Evolutionary conservation across 2,329 filamentous ascomycete species (phyloP), one percentile per base, ranked within the genome.

Genomic region (Alternaria panax): DNA sequence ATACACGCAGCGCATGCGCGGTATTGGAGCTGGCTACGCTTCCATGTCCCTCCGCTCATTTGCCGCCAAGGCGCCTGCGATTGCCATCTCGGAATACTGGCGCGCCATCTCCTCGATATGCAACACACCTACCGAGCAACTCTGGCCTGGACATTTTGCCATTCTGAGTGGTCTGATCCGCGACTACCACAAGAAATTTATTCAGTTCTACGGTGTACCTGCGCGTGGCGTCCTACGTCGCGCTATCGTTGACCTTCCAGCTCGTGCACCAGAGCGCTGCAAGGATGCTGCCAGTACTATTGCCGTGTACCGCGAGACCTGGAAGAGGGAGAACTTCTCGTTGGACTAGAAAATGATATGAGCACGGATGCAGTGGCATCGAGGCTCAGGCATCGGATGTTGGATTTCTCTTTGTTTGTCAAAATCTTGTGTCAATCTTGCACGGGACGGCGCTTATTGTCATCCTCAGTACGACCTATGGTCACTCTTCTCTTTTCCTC

Each of bases 31-130:
- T 3, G 94, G 94, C 0, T 99, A 90, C 73, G 92, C 93, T 0
- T 88, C 93, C 1, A 84, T 98, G 36, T 88, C 92, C 1, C 82
- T 97, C 8, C 88, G 94, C 47, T 89, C 86, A 64, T 86, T 88
- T 2, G 82, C 83, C 38, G 88, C 88, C 64, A 82, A 81, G 45
- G 93, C 74, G 22, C 72, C 74, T 22, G 96, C 93, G 90, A 0
- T 95, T 87, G 78, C 93, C 90, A 4, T 91, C 91, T 48, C 85
- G 0, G 84, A 93, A 56, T 98, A 95, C 81, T 99, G 95, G 95
- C 85, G 83, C 36, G 85, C 90, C 0, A 81, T 98, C 57, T 87
- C 92, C 0, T 84, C 84, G 42, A 91, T 98, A 36, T 81, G 93
- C 73, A 93, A 92, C 74, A 90, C 92, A 0, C 90, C 92, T 0